phyloP scores from a whole-genome alignment of 2,329 filamentous ascomycete species.

The Paraconiothyrium sp. region DNA sequence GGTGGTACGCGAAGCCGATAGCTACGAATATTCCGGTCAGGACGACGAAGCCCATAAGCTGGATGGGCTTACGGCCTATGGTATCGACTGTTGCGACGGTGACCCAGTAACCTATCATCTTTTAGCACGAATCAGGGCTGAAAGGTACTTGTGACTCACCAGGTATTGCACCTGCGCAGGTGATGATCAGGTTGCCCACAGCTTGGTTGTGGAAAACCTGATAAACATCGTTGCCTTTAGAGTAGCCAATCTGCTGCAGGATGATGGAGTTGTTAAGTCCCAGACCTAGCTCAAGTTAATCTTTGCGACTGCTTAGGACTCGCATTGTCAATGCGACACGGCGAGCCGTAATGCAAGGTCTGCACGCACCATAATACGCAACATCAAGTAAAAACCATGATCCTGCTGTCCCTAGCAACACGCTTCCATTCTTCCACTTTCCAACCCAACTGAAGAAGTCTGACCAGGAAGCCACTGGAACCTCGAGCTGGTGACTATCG shows the following conservation, averaged over 20 bases:
- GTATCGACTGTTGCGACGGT: slow-evolving; percentile 78
- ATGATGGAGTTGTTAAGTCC: slow-evolving; percentile 81
- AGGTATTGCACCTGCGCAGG: slow-evolving; percentile 80
- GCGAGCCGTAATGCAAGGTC: too few relatives aligned
- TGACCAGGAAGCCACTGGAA: slow-evolving; percentile 73
- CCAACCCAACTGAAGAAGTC: slow-evolving; percentile 76
- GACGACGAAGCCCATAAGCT: slow-evolving; percentile 64
- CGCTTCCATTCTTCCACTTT: slow-evolving; percentile 73
- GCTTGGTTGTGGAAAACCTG: slow-evolving; percentile 77
- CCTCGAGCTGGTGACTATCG: slow-evolving; percentile 62
- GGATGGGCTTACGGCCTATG: slow-evolving; percentile 80
- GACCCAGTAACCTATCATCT: slow-evolving; percentile 72
- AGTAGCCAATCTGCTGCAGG: slow-evolving; percentile 76
- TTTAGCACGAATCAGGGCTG: not conserved
- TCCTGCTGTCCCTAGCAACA: slow-evolving; percentile 77
- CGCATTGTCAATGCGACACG: not conserved
- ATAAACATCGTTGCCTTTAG: slow-evolving; percentile 71
- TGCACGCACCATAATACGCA: slow-evolving; percentile 51
- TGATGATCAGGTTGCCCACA: slow-evolving; percentile 80
- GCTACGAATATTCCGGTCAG: slow-evolving; percentile 60
- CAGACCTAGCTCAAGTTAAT: slow-evolving; percentile 49
- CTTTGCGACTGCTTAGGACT: not conserved
- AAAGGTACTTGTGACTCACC: slow-evolving; percentile 43
- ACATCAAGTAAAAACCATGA: slow-evolving; percentile 83
- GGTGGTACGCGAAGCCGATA: slow-evolving; percentile 60